Base-by-base conservation (phyloP, 75 land plant genomes). In the Gnetum montanum region DNA sequence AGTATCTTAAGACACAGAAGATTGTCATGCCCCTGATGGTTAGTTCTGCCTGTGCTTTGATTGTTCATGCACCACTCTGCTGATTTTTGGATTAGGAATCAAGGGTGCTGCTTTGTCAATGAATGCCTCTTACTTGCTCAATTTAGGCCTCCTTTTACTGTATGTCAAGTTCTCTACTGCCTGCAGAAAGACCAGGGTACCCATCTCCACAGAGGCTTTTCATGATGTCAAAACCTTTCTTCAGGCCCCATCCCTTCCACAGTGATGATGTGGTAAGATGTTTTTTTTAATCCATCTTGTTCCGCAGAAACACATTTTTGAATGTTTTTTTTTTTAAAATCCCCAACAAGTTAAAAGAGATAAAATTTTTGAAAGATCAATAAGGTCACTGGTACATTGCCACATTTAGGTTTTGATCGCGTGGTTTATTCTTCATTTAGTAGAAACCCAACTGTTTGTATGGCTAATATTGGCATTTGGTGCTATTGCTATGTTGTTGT, bases 61-160 rank as follows among this genome's bases (percentile, higher is more conserved):
- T 60, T 0, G 28, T 72, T 6, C 97, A 91, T 43, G n/a, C 81
- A 5, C 69, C 79, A 0, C 35, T 87, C 12, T 87, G 85, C 34
- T 91, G 85, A 81, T 1, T 59, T 20, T 23, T 87, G 83, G 83
- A 1, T 51, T 91, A 11, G 97, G 93, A 16, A 65, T 29, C 62
- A 68, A 40, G 65, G 97, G 97, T 11, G 93, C 97, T 22, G 93
- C 97, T 0, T 20, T 87, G 27, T 73, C 88, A 10, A 77, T 60
- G 26, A 56, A 70, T 38, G 64, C 81, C 4, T 87, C 88, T 6
- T 66, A 70, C 38, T 91, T 83, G 93, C 43, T 69, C 19, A 87
- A 81, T 72, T 78, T 76, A 26, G 10, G 24, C 27, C 40, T 72
- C 0, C 49, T 83, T 8, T 49, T 47, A 8, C 24, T 75, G 0